Evolutionary conservation across 352 stramenopile genomes (phyloP).

Genomic region (Phytopythium litorale): DNA sequence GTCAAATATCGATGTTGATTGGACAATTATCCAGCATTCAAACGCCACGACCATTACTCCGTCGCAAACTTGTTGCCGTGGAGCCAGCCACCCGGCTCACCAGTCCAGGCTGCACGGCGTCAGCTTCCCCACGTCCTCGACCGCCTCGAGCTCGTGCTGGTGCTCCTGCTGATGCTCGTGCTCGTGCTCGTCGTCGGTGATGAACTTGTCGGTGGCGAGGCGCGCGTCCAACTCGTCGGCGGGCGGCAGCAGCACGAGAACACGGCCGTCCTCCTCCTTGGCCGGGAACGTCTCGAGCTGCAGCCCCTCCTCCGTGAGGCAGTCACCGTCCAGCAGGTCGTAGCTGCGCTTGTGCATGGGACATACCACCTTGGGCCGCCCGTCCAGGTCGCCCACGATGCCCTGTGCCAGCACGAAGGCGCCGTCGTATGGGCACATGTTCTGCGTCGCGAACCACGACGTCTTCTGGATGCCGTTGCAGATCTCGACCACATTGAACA

Average conservation of each 20-base stretch:
- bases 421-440: constrained; percentile 92
- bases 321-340: constrained; percentile 65
- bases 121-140: background rate
- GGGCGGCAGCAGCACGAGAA: constrained; percentile 81
- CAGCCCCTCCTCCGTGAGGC: constrained; percentile 64
- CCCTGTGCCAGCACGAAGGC: constrained; percentile 92
- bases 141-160: background rate
- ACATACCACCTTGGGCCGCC: constrained; percentile 86
- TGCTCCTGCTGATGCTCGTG: background rate
- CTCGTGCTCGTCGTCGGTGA: constrained; percentile 10
- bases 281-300: constrained; percentile 84
- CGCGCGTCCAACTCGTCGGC: constrained; percentile 77
- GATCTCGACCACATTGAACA: constrained; percentile 84
- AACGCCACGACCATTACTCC: background rate
- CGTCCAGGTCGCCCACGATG: constrained; percentile 81
- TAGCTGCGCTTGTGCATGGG: constrained; percentile 93
- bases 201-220: constrained; percentile 69
- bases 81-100: constrained; percentile 3
- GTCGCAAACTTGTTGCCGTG: no score
- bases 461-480: constrained; percentile 57
- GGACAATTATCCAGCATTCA: background rate
- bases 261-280: constrained; percentile 62
- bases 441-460: constrained; percentile 91
- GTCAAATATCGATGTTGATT: background rate
- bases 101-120: constrained; percentile 15